Conservation (phyloP, 2,329 filamentous ascomycete genomes). For the Ophiostoma himal-ulmi region DNA sequence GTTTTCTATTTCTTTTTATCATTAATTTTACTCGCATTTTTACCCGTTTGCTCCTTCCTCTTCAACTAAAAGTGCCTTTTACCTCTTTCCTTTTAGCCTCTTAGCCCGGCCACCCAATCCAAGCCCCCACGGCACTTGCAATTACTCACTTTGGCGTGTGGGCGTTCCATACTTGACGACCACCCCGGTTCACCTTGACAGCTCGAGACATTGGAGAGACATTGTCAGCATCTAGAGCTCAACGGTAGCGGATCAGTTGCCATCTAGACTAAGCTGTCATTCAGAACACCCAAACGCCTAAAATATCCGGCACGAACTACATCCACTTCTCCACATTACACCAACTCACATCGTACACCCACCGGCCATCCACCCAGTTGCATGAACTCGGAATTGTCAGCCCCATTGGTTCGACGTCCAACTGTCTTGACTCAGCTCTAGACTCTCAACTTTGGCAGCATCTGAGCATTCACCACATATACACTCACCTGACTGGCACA, state of each 20-base stretch:
- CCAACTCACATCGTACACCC: background rate
- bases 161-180: background rate
- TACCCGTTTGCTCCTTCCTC: background rate
- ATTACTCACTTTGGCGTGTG: background rate
- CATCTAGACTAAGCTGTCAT: background rate
- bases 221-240: background rate
- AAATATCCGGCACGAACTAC: background rate
- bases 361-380: background rate
- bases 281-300: background rate
- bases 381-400: background rate
- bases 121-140: background rate
- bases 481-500: background rate
- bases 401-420: background rate
- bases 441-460: background rate
- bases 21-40: background rate
- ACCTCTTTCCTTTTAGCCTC: slow-evolving; percentile 1
- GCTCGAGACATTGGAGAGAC: background rate
- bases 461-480: background rate
- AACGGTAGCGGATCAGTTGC: background rate
- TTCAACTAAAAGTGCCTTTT: background rate
- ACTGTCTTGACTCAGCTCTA: background rate
- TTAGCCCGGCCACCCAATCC: background rate
- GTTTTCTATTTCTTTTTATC: slow-evolving; percentile 1
- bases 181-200: background rate
- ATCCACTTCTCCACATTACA: background rate